phyloP scores from a whole-genome alignment of 2,329 filamentous ascomycete genomes.

The Verticillium tricorpus region DNA sequence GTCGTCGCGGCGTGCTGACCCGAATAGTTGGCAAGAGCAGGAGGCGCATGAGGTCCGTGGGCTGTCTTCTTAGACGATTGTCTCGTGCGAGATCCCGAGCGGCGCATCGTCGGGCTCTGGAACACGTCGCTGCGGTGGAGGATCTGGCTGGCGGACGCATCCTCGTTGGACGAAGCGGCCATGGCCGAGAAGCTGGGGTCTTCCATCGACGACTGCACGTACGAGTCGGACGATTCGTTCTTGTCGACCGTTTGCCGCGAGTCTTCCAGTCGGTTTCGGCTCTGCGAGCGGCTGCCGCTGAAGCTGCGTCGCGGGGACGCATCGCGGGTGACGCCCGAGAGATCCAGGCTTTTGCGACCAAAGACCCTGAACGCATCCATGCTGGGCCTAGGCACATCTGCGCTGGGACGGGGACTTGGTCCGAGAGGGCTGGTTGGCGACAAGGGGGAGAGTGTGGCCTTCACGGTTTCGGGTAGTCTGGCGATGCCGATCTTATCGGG shows the following conservation, averaged over 20 bases:
- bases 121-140: conserved; percentile 85
- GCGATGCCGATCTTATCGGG: conserved; percentile 28
- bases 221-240: conserved; percentile 68
- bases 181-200: conserved; percentile 69
- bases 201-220: conserved; percentile 65
- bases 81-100: conserved; percentile 33
- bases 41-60: conserved; percentile 1
- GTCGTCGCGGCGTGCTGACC: conserved; percentile 32
- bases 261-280: conserved; percentile 42
- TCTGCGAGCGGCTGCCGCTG: conserved; percentile 53
- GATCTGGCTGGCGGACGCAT: conserved; percentile 88
- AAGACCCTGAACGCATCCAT: conserved; percentile 48
- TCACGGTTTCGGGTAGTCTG: conserved; percentile 52
- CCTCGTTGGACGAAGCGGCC: conserved; percentile 58
- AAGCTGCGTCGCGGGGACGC: conserved; percentile 54
- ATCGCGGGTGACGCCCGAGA: conserved; percentile 37
- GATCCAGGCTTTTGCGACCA: conserved; percentile 47
- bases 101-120: conserved; percentile 66
- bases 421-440: conserved; percentile 37
- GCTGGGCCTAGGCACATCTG: conserved; percentile 47
- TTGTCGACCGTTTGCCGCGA: conserved; percentile 42
- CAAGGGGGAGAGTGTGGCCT: conserved; percentile 54
- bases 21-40: conserved; percentile 7
- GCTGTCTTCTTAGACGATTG: conserved; percentile 4
- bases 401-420: conserved; percentile 50